A percentile compares a stretch with the other conserved stretches of the same genome.
Conservation (phyloP, 129 eudicot genomes). For the Glebionis coronaria region DNA sequence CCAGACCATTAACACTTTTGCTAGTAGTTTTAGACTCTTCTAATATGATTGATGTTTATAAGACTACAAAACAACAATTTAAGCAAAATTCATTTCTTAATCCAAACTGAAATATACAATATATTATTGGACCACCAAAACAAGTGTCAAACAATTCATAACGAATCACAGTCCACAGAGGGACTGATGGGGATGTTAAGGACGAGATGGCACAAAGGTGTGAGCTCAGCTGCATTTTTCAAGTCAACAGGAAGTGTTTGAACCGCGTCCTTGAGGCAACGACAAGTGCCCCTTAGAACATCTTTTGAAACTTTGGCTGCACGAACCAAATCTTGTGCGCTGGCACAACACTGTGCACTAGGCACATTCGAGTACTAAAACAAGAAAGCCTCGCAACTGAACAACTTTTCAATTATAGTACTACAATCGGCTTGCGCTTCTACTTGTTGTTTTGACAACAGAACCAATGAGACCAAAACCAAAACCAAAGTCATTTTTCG, state of each 20-base stretch:
- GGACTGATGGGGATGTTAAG: conserved; percentile 18
- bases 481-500: conserved; percentile 7
- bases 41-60: no score
- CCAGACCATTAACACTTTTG: background rate
- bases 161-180: conserved; percentile 3
- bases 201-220: conserved; percentile 19
- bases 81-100: background rate
- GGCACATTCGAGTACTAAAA: conserved; percentile 10
- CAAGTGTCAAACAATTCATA: conserved; percentile 10
- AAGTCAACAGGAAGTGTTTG: conserved; percentile 13
- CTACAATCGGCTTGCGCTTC: conserved; percentile 10
- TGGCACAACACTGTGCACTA: conserved; percentile 20
- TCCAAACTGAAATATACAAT: background rate
- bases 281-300: conserved; percentile 21
- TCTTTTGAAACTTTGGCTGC: conserved; percentile 23
- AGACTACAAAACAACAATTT: background rate
- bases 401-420: background rate
- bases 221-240: conserved; percentile 18
- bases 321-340: conserved; percentile 24
- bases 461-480: background rate
- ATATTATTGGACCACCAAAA: background rate
- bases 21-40: no score
- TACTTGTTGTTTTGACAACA: background rate
- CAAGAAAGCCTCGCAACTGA: conserved; percentile 15
- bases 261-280: conserved; percentile 17